These are phyloP conservation scores for Hypoxylon sp. DNA, from an alignment of 2,329 filamentous ascomycete genomes.

Conservation along the genomic window DNA sequence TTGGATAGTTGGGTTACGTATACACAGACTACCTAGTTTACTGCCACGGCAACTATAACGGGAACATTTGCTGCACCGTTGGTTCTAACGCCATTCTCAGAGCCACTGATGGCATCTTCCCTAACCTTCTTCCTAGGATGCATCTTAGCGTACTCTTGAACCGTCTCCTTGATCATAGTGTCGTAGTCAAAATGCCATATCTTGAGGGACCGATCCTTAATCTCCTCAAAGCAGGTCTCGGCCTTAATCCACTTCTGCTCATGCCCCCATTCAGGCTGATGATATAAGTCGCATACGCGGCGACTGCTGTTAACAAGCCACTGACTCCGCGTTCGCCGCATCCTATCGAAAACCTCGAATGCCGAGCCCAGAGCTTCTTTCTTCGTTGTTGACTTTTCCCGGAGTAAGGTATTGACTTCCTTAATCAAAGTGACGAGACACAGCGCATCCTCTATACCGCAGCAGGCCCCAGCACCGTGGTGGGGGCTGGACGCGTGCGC, in stretches of 20 bases:
- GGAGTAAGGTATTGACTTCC: slow-evolving; percentile 35
- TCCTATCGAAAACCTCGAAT: slow-evolving; percentile 39
- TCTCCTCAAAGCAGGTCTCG: slow-evolving; percentile 47
- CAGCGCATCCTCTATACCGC: slow-evolving; percentile 58
- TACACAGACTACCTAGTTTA: slow-evolving; percentile 8
- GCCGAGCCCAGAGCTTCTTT: slow-evolving; percentile 35
- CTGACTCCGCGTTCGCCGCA: slow-evolving; percentile 44
- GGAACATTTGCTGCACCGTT: background rate
- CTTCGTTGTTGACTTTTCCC: slow-evolving; percentile 21
- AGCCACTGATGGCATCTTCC: background rate
- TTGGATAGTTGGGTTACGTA: background rate
- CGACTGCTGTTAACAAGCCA: slow-evolving; percentile 50
- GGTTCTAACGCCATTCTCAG: background rate
- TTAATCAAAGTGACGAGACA: slow-evolving; percentile 64
- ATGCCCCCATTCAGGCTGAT: slow-evolving; percentile 44
- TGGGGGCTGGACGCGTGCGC: slow-evolving; percentile 48
- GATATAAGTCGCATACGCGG: slow-evolving; percentile 44
- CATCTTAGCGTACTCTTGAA: slow-evolving; percentile 38
- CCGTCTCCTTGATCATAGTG: slow-evolving; percentile 36
- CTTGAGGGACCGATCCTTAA: slow-evolving; percentile 45
- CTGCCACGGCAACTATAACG: slow-evolving; percentile 6
- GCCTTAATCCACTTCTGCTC: slow-evolving; percentile 42
- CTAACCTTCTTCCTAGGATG: background rate
- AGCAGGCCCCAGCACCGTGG: slow-evolving; percentile 48
- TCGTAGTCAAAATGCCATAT: slow-evolving; percentile 48